A percentile compares a stretch with the other conserved stretches of the same genome.
Evolutionary conservation across 257 asterid genomes (phyloP).

Genomic region (Solanum lycopersicoides): DNA sequence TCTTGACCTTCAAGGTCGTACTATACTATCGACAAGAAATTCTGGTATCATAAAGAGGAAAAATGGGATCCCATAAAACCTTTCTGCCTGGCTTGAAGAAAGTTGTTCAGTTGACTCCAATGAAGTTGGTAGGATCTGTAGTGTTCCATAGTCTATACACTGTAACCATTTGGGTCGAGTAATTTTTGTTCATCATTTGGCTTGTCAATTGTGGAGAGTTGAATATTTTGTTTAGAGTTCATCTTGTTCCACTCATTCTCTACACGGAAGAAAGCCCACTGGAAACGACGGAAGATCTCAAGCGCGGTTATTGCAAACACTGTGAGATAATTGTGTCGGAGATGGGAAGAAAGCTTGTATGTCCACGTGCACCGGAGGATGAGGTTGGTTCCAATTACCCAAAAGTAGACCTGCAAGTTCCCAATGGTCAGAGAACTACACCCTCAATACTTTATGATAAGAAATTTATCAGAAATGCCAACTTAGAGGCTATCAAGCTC

Average conservation of each 20-base stretch:
- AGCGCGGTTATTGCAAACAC: constrained; percentile 64
- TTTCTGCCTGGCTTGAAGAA: neutral
- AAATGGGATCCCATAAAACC: constrained; percentile 1
- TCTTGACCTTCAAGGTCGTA: neutral
- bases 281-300: constrained; percentile 87
- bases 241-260: constrained; percentile 85
- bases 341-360: constrained; percentile 95
- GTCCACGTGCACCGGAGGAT: constrained; percentile 95
- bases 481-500: neutral
- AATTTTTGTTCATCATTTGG: constrained; percentile 60
- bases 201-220: constrained; percentile 35
- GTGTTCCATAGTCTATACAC: constrained; percentile 25
- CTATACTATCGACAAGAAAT: neutral
- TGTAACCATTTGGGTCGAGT: constrained; percentile 53
- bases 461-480: neutral
- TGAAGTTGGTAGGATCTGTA: constrained; percentile 4
- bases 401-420: constrained; percentile 59
- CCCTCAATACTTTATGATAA: neutral
- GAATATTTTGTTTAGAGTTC: constrained; percentile 42
- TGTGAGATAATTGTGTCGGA: constrained; percentile 75
- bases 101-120: constrained; percentile 4
- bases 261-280: constrained; percentile 90
- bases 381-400: constrained; percentile 86
- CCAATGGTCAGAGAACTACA: neutral
- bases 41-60: neutral